These are phyloP conservation scores for Ustilago curta DNA, from an alignment of 1,284 basidiomycete species.

Conservation along the genomic window DNA sequence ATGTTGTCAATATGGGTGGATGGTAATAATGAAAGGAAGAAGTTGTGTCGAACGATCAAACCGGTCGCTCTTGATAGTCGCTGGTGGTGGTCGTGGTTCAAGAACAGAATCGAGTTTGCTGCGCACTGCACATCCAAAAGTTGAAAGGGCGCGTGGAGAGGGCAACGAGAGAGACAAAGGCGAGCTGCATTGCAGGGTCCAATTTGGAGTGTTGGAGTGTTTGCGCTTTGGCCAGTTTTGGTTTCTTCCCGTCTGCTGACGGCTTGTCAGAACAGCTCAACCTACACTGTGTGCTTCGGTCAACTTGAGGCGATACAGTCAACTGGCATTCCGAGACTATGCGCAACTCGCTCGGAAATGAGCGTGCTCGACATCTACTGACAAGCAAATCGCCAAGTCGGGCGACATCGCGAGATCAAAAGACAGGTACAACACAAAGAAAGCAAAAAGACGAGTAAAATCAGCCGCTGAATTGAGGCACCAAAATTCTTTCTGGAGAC, in stretches of 20 bases:
- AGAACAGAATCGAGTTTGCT: background rate
- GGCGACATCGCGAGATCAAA: background rate
- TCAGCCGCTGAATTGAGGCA: background rate
- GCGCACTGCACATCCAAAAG: constrained; percentile 7
- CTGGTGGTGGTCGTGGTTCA: constrained; percentile 1
- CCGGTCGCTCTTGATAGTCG: background rate
- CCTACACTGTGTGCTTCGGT: background rate
- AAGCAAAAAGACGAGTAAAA: background rate
- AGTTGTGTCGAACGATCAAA: background rate
- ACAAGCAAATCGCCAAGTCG: too few relatives aligned
- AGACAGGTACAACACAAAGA: background rate
- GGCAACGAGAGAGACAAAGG: background rate
- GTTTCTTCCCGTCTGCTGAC: background rate
- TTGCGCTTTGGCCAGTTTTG: constrained; percentile 5
- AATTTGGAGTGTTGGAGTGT: background rate
- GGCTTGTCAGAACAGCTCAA: background rate
- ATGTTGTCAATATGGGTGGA: background rate
- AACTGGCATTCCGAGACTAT: background rate
- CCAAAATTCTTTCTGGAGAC: background rate
- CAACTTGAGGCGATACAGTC: background rate
- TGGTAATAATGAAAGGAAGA: background rate
- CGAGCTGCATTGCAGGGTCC: constrained; percentile 27
- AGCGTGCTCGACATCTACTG: too few relatives aligned
- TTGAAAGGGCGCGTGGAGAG: background rate
- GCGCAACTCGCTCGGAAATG: background rate